A percentile compares a stretch with the other conserved stretches of the same genome.
These are phyloP conservation scores for Phaseolus lunatus DNA, from an alignment of 306 rosid species.

Conservation along the genomic window DNA sequence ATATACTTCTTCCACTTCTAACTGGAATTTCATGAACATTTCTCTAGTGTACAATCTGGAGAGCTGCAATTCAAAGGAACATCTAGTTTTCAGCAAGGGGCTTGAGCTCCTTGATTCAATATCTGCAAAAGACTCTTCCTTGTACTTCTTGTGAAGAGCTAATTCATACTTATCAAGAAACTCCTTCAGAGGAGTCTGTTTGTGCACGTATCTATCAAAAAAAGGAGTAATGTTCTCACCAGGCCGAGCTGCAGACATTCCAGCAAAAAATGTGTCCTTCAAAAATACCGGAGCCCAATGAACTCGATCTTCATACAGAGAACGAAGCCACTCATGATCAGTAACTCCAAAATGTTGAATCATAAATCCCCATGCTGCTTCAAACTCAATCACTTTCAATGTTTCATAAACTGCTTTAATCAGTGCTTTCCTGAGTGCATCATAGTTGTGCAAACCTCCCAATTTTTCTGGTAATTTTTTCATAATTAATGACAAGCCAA, in stretches of 20 bases:
- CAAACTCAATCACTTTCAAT: conserved; percentile 87
- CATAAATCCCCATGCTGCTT: conserved; percentile 89
- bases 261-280: conserved; percentile 81
- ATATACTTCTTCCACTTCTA: conserved; percentile 93
- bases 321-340: conserved; percentile 90
- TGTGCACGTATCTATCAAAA: conserved; percentile 85
- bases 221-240: conserved; percentile 75
- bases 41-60: conserved; percentile 80
- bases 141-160: conserved; percentile 85
- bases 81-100: conserved; percentile 80
- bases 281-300: conserved; percentile 85
- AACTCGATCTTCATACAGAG: conserved; percentile 80
- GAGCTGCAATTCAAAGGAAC: conserved; percentile 89
- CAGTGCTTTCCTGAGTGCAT: conserved; percentile 78
- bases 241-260: conserved; percentile 69
- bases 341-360: conserved; percentile 75
- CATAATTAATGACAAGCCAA: conserved; percentile 86
- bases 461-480: conserved; percentile 87
- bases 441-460: conserved; percentile 85
- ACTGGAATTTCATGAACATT: conserved; percentile 78
- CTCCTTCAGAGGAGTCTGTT: conserved; percentile 91
- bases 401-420: conserved; percentile 80
- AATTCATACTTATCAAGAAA: conserved; percentile 95
- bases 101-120: conserved; percentile 83
- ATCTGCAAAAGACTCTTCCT: conserved; percentile 83